A percentile compares a stretch with the other conserved stretches of the same genome.
Conservation (phyloP, 345 rosid species). For the Zanthoxylum bungeanum region DNA sequence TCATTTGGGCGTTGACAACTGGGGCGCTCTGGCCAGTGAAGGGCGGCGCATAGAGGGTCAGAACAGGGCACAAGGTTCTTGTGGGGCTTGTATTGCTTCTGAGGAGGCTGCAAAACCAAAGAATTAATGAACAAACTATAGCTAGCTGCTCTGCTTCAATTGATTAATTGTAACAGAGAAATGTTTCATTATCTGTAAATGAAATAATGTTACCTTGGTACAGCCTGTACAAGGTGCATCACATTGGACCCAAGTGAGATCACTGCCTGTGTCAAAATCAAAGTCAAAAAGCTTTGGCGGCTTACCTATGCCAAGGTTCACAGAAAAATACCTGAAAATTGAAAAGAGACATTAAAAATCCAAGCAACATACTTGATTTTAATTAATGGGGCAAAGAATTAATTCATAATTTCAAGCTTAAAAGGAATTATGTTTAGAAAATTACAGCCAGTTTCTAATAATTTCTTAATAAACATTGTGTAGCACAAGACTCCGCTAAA, state of each 20-base stretch:
- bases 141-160: too few relatives aligned
- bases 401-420: not conserved
- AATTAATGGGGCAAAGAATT: not conserved
- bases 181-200: not conserved
- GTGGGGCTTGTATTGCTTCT: constrained; percentile 4
- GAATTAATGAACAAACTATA: not conserved
- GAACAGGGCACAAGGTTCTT: not conserved
- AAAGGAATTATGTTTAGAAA: not conserved
- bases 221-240: not conserved
- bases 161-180: not conserved
- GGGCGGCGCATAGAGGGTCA: not conserved
- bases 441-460: not conserved
- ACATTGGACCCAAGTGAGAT: constrained; percentile 5
- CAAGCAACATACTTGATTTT: not conserved
- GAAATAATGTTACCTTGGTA: not conserved
- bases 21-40: not conserved
- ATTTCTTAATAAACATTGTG: too few relatives aligned
- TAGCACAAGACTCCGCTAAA: too few relatives aligned
- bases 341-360: not conserved
- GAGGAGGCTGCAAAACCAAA: not conserved
- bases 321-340: not conserved
- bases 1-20: not conserved
- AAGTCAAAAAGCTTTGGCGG: not conserved
- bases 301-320: not conserved
- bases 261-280: not conserved